Base-by-base conservation (phyloP, 23 red algal genomes). In the Chondrus crispus region DNA sequence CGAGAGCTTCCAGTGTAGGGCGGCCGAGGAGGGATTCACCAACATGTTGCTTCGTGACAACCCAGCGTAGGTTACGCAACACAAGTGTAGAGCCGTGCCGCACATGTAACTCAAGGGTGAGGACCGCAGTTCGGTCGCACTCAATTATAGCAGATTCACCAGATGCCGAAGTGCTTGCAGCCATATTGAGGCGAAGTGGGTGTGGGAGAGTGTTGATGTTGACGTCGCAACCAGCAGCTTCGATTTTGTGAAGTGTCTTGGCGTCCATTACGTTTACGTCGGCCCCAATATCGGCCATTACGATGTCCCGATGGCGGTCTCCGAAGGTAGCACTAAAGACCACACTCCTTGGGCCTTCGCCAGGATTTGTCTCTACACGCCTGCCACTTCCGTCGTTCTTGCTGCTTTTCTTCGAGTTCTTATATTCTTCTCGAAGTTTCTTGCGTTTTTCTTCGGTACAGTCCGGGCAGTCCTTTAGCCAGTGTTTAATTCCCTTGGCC, bases 181-280 rank as follows among this genome's bases (percentile, higher is more conserved):
- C n/a, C n/a, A n/a, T n/a, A n/a, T n/a, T n/a, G n/a, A n/a, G n/a
- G n/a, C n/a, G n/a, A n/a, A n/a, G n/a, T n/a, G n/a, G n/a, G n/a
- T n/a, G n/a, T n/a, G n/a, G n/a, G n/a, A n/a, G n/a, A n/a, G n/a
- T n/a, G n/a, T n/a, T n/a, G n/a, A n/a, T n/a, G n/a, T n/a, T n/a
- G n/a, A n/a, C n/a, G n/a, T n/a, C n/a, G n/a, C n/a, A n/a, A n/a
- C n/a, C n/a, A n/a, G n/a, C n/a, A n/a, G n/a, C n/a, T n/a, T n/a
- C n/a, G n/a, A n/a, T n/a, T n/a, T n/a, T n/a, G n/a, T n/a, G n/a
- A n/a, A n/a, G n/a, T n/a, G n/a, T n/a, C n/a, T n/a, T n/a, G n/a
- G n/a, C n/a, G n/a, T n/a, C n/a, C 44, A 83, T 83, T 24, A 63
- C 1, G 78, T 83, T 83, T 10, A 54, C 78, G 24, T 83, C 2